Conservation (phyloP, 1,139 yeast species). For the Williopsis jadinii region DNA sequence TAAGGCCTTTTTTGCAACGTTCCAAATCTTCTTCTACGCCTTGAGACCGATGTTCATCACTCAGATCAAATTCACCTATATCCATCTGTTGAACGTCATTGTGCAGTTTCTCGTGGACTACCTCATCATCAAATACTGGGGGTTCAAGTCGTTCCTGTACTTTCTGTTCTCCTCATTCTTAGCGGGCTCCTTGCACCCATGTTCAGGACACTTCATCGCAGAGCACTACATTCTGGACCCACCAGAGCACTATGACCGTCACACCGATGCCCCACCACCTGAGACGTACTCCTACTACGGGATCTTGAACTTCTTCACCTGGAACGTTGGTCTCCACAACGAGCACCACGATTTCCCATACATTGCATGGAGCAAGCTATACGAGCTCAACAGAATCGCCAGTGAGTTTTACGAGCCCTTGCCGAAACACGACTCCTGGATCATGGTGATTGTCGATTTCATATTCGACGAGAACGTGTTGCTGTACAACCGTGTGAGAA, state of each 20-base stretch:
- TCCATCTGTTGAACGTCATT: slow-evolving; percentile 64
- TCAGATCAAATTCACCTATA: slow-evolving; percentile 61
- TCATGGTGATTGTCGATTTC: slow-evolving; percentile 68
- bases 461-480: slow-evolving; percentile 59
- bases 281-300: slow-evolving; percentile 93
- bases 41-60: slow-evolving; percentile 84
- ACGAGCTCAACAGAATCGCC: slow-evolving; percentile 59
- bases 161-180: slow-evolving; percentile 72
- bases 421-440: slow-evolving; percentile 76
- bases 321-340: slow-evolving; percentile 92
- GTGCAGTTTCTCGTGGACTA: slow-evolving; percentile 55
- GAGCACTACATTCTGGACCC: slow-evolving; percentile 80
- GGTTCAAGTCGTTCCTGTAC: slow-evolving; percentile 57
- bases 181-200: slow-evolving; percentile 90
- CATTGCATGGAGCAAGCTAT: slow-evolving; percentile 82
- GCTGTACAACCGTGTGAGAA: slow-evolving; percentile 76
- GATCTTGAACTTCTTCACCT: slow-evolving; percentile 62
- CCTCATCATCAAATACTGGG: slow-evolving; percentile 51
- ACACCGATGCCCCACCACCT: slow-evolving; percentile 21
- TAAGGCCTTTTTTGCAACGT: slow-evolving; percentile 84
- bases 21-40: slow-evolving; percentile 85
- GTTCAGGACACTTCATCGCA: slow-evolving; percentile 93
- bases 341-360: slow-evolving; percentile 96
- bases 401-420: slow-evolving; percentile 76
- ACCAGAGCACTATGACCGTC: slow-evolving; percentile 33